Base-by-base conservation (phyloP, 164 flowering plant genomes). In the Vitis rotundifolia region DNA sequence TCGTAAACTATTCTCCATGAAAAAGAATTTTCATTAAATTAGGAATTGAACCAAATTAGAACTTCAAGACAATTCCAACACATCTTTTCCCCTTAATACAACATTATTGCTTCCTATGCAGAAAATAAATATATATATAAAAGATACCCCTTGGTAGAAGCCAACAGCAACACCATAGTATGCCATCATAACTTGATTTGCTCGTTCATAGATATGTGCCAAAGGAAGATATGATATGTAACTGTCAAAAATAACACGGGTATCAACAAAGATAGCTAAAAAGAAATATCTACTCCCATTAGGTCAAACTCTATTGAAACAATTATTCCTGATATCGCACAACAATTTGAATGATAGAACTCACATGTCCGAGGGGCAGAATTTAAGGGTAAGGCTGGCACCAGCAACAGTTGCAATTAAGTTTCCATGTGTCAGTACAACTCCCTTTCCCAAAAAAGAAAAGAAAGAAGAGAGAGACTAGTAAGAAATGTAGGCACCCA, bases 391-490 rank as follows among this genome's bases (percentile, higher is more conserved):
- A 71, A 66, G 9, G 70, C 61, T 67, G 59, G 66, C 9, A 44
- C 96, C 97, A 60, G 96, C 94, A 77, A 78, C 80, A 87, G 69
- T 91, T 66, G 98, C 85, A 73, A 94, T 84, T 72, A 94, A 74
- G 79, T 88, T 94, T 70, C 77, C 88, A 83, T 94, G 96, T 16
- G 93, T 77, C 59, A 92, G 68, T n/a, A 89, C 91, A 75, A 76
- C 97, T 68, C 98, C 98, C 98, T 94, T 70, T 8, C 22, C 18
- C 66, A 16, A 50, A n/a, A 11, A 49, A 11, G 48, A 47, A 11
- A 63, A 47, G 16, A 10, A 59, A 44, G 11, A 5, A 63, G 7
- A 63, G 11, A n/a, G 13, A 13, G 6, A 63, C 9, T 50, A 58
- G 53, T 18, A 3, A 22, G 22, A 2, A 22, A 22, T 26, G 49